Evolutionary conservation across 352 stramenopile genomes (phyloP).

Genomic region (Globisporangium iwayamae): DNA sequence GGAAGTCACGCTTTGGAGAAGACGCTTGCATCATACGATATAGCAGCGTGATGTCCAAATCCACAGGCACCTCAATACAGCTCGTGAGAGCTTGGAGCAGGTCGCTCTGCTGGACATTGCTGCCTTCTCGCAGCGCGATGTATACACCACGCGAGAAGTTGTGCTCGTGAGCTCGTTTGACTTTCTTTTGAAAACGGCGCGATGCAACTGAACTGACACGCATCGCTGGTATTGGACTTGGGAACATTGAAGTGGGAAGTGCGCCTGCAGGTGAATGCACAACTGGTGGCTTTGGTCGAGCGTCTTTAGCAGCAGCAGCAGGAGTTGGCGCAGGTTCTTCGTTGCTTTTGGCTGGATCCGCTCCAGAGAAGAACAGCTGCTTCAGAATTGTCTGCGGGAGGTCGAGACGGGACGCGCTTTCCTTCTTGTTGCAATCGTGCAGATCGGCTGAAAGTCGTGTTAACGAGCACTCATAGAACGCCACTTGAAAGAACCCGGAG

Average conservation of each 20-base stretch:
- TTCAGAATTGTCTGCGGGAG: conserved; percentile 48
- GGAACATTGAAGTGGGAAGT: neutral
- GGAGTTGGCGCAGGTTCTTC: conserved; percentile 21
- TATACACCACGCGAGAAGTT: conserved; percentile 89
- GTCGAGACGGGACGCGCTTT: conserved; percentile 21
- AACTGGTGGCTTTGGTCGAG: conserved; percentile 19
- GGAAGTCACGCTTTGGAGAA: conserved; percentile 11
- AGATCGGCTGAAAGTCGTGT: conserved; percentile 45
- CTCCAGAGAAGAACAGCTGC: conserved; percentile 49
- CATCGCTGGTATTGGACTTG: conserved; percentile 13
- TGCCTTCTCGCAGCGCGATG: conserved; percentile 68
- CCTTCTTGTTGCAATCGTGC: conserved; percentile 27
- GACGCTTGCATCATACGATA: conserved; percentile 77
- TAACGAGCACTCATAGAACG: conserved; percentile 84
- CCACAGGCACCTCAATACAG: conserved; percentile 79
- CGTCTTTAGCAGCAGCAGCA: conserved; percentile 17
- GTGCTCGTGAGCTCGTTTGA: conserved; percentile 84
- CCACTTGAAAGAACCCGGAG: conserved; percentile 83
- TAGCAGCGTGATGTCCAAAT: conserved; percentile 85
- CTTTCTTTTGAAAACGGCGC: conserved; percentile 68
- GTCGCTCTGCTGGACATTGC: conserved; percentile 77
- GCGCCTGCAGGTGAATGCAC: conserved; percentile 17
- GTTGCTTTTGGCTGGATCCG: conserved; percentile 13
- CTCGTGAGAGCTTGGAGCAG: conserved; percentile 84
- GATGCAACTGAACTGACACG: conserved; percentile 31